Percentiles rank a stretch among this genome's conserved stretches.
phyloP scores from a whole-genome alignment of 768 basidiomycete genomes.

The Exsudoporus frostii region DNA sequence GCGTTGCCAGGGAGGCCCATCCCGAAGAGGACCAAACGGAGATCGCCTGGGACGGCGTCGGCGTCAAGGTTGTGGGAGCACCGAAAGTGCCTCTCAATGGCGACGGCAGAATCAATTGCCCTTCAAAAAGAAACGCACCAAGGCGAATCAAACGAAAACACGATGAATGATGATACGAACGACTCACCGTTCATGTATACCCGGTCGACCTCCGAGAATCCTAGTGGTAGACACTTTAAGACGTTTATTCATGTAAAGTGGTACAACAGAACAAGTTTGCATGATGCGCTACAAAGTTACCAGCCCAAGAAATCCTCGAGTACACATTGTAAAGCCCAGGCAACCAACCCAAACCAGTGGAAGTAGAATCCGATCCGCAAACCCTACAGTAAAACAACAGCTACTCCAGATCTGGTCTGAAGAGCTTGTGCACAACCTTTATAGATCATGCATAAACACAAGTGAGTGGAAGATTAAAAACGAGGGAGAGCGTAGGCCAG shows the following conservation, averaged over 20 bases:
- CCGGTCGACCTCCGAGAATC: background rate
- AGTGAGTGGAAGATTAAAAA: background rate
- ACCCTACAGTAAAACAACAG: constrained; percentile 3
- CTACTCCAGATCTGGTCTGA: constrained; percentile 11
- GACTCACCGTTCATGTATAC: background rate
- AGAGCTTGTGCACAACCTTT: background rate
- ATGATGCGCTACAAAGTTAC: constrained; percentile 5
- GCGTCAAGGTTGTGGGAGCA: background rate
- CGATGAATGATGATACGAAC: background rate
- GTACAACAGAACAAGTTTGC: constrained; percentile 10
- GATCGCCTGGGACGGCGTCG: background rate
- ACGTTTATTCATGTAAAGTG: constrained; percentile 1
- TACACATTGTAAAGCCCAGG: constrained; percentile 1
- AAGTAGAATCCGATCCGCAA: constrained; percentile 3
- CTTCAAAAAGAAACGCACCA: background rate
- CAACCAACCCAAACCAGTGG: constrained; percentile 16
- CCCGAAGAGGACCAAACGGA: background rate
- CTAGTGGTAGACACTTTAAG: background rate
- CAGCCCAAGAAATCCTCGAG: constrained; percentile 14
- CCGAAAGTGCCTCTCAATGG: background rate
- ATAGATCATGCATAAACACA: constrained; percentile 17
- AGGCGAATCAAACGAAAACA: background rate
- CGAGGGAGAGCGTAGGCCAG: constrained; percentile 8
- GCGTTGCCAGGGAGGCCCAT: background rate
- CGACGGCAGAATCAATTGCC: background rate